phyloP scores from a whole-genome alignment of 148 eudicot species.

The Polygonum maritimum region DNA sequence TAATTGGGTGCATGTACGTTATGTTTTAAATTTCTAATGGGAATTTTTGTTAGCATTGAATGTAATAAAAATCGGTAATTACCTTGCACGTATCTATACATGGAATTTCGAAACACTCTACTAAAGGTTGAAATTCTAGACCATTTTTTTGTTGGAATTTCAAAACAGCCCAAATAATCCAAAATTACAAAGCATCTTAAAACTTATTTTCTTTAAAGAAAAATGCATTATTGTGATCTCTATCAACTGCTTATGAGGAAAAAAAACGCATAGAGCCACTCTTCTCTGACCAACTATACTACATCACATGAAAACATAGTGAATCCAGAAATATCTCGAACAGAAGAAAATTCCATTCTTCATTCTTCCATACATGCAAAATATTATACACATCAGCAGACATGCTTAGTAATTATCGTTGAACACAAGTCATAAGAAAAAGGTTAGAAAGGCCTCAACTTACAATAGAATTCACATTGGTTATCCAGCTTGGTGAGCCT shows the following conservation, averaged over 20 bases:
- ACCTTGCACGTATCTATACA: no score
- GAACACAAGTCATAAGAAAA: neutral
- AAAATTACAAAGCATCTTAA: neutral
- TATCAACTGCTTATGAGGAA: neutral
- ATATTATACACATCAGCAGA: neutral
- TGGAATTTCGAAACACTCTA: no score
- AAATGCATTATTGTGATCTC: neutral
- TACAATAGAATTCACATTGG: conserved; percentile 86
- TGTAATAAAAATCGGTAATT: no score
- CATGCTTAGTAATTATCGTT: neutral
- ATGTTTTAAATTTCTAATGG: no score
- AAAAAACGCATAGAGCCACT: neutral
- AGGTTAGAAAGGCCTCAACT: conserved; percentile 20
- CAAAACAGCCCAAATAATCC: neutral
- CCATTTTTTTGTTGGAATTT: no score
- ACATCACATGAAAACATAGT: neutral
- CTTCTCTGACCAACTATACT: neutral
- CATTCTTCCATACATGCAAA: neutral
- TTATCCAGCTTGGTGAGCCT: conserved; percentile 91
- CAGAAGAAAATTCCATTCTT: neutral
- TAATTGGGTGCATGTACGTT: no score
- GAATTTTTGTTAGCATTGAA: no score
- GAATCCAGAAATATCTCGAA: neutral
- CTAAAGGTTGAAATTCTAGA: no score
- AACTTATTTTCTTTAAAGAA: neutral